Percentiles rank a stretch among this genome's conserved stretches.
Evolutionary conservation across 345 rosid genomes (phyloP).

Genomic region (Aquilaria sinensis): DNA sequence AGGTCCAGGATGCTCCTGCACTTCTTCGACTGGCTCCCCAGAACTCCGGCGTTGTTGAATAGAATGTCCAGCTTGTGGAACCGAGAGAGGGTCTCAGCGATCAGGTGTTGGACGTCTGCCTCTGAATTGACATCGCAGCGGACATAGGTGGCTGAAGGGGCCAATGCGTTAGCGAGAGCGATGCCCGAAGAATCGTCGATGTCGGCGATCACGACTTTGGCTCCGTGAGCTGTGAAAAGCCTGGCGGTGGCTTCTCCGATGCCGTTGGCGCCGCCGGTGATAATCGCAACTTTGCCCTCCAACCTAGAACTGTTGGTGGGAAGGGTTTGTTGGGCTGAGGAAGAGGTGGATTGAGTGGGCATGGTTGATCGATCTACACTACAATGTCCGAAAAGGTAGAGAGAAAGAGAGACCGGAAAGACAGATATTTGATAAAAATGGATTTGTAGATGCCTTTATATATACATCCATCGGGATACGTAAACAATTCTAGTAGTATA

Average conservation of each 20-base stretch:
- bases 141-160: constrained; percentile 44
- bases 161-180: constrained; percentile 36
- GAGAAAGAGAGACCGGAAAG: too few species aligned
- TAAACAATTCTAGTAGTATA: too few species aligned
- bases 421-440: too few species aligned
- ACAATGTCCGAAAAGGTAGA: too few species aligned
- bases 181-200: constrained; percentile 47
- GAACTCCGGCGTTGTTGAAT: constrained; percentile 83
- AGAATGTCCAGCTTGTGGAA: constrained; percentile 42
- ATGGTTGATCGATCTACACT: too few species aligned
- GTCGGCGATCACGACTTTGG: constrained; percentile 74
- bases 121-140: constrained; percentile 68
- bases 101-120: constrained; percentile 49
- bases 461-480: too few species aligned
- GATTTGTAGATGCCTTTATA: too few species aligned
- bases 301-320: constrained; percentile 26
- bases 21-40: constrained; percentile 48
- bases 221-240: constrained; percentile 66
- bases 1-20: constrained; percentile 68
- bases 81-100: constrained; percentile 41
- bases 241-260: constrained; percentile 72
- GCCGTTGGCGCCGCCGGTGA: constrained; percentile 84
- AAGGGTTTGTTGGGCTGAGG: too few species aligned
- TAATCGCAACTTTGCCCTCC: constrained; percentile 73
- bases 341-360: too few species aligned